phyloP scores from a whole-genome alignment of 2,329 filamentous ascomycete genomes.

The Aspergillus sclerotialis region DNA sequence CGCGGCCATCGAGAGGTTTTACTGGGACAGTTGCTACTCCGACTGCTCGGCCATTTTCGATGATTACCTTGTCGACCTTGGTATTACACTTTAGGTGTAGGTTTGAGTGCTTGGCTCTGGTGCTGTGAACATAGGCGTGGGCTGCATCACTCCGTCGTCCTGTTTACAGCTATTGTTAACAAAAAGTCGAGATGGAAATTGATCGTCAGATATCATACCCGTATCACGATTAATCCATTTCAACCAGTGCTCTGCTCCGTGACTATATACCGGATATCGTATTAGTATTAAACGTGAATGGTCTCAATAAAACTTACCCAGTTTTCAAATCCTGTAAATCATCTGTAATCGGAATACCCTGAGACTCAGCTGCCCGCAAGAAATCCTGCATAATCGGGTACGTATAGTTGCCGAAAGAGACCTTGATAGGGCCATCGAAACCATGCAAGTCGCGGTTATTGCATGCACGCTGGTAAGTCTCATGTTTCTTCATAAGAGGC shows the following conservation, averaged over 20 bases:
- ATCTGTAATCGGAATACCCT: constrained; percentile 68
- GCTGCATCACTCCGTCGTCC: constrained; percentile 70
- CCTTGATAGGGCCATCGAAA: constrained; percentile 73
- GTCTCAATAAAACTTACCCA: constrained; percentile 26
- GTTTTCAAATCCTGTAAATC: constrained; percentile 63
- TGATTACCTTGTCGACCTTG: constrained; percentile 69
- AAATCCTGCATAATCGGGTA: constrained; percentile 81
- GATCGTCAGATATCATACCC: constrained; percentile 31
- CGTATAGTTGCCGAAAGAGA: constrained; percentile 73
- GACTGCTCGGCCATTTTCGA: constrained; percentile 65
- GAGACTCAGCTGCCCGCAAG: constrained; percentile 63
- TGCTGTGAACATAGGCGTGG: constrained; percentile 71
- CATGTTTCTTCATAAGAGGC: constrained; percentile 72
- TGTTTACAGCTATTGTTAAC: constrained; percentile 37
- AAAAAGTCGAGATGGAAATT: background rate
- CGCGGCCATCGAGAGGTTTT: constrained; percentile 57
- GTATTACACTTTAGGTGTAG: constrained; percentile 68
- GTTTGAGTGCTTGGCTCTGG: constrained; percentile 62
- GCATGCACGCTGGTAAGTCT: constrained; percentile 64
- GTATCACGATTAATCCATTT: constrained; percentile 70
- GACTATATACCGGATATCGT: no score
- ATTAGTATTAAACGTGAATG: no score
- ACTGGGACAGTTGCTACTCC: constrained; percentile 64
- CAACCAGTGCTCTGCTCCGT: constrained; percentile 74
- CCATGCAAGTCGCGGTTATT: constrained; percentile 62